phyloP scores from a whole-genome alignment of 352 stramenopile species.

The Globisporangium cederbergense region DNA sequence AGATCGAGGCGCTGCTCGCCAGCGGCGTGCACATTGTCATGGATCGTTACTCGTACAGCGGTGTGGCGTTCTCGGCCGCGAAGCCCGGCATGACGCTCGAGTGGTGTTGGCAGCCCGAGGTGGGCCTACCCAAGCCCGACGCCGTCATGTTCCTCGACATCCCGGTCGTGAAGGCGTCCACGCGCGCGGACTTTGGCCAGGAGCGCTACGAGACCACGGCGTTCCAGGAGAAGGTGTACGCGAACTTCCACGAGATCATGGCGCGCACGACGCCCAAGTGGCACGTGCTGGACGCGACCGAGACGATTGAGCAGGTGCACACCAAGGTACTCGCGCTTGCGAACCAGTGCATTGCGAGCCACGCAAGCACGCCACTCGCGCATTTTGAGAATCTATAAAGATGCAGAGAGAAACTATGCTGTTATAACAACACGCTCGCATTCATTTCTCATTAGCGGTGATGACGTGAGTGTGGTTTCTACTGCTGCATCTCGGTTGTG shows the following conservation, averaged over 20 bases:
- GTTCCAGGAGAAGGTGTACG: conserved; percentile 86
- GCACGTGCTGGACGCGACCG: conserved; percentile 78
- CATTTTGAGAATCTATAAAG: conserved; percentile 31
- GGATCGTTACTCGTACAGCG: conserved; percentile 97
- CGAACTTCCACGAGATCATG: conserved; percentile 79
- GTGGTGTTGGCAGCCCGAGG: conserved; percentile 98
- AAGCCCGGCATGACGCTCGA: conserved; percentile 93
- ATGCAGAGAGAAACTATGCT: neutral
- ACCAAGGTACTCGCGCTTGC: conserved; percentile 53
- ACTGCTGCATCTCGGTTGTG: neutral
- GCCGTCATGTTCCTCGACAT: conserved; percentile 98
- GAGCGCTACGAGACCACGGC: conserved; percentile 90
- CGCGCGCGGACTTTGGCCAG: conserved; percentile 91
- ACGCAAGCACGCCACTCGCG: conserved; percentile 25
- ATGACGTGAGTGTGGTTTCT: neutral
- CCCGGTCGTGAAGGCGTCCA: conserved; percentile 82
- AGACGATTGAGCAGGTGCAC: conserved; percentile 76
- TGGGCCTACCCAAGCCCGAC: conserved; percentile 96
- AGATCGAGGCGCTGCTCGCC: conserved; percentile 62
- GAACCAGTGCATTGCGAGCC: conserved; percentile 37
- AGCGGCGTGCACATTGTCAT: conserved; percentile 93
- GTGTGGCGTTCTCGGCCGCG: conserved; percentile 97
- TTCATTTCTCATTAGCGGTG: neutral
- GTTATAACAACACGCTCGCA: conserved; percentile 1
- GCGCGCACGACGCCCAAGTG: conserved; percentile 37